Evolutionary conservation across 2,329 filamentous ascomycete genomes (phyloP), one percentile per base, ranked within the genome.

Genomic region (Colletotrichum gloeosporioides): DNA sequence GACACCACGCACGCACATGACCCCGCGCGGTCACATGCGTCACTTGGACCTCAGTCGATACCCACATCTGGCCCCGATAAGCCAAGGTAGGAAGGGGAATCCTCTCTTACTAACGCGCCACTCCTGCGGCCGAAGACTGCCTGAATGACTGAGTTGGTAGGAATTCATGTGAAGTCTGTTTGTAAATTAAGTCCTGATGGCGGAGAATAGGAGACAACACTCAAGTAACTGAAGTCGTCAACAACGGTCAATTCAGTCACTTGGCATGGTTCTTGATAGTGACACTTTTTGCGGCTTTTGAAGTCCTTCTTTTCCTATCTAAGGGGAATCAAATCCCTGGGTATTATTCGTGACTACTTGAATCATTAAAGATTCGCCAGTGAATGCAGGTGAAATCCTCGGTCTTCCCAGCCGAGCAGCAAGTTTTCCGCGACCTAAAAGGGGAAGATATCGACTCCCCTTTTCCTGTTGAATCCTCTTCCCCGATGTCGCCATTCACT

Each of bases 21-120:
- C 69, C 69, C 69, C 61, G 69, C 69, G 61, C 69, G 57, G 69
- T 71, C 69, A 71, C 69, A 71, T 71, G 69, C 61, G 44, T 65
- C 61, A 36, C 39, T 22, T 27, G 62, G 62, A 10, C 34, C 22
- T 32, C 62, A 44, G n/a, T 36, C 62, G 29, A 34, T 34, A 63
- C 18, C 59, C 59, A 32, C 44, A 53, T 53, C 44, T 22, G 2
- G 6, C 31, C 22, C 27, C 55, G 25, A 59, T 59, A 59, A 29
- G 55, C 55, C 4, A 53, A 57, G 53, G 53, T 27, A 57, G 12
- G 22, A 53, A 53, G 44, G 44, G 44, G 4, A 25, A 53, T 53
- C 44, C 44, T 53, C 44, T 13, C 44, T 53, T 53, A 53, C 44
- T 53, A n/a, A 32, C 57, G 25, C 27, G n/a, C 57, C 31, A 53